These are phyloP conservation scores for Solanum virginianum DNA, from an alignment of 257 asterid genomes.

Conservation along the genomic window DNA sequence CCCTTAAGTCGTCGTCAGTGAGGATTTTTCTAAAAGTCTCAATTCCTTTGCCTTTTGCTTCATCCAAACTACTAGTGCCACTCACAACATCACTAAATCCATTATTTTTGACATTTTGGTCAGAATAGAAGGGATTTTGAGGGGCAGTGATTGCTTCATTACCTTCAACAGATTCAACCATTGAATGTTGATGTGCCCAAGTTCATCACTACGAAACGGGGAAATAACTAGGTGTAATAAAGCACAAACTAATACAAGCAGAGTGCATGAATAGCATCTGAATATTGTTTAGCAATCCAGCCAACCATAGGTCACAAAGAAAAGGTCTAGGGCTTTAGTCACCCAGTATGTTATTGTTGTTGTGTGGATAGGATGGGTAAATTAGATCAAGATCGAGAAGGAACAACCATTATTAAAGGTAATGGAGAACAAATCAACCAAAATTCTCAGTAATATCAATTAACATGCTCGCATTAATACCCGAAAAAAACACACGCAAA, in stretches of 20 bases:
- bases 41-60: constrained; percentile 6
- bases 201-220: constrained; percentile 17
- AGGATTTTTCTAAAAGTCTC: constrained; percentile 3
- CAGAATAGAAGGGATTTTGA: not conserved
- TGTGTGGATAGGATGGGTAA: not conserved
- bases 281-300: not conserved
- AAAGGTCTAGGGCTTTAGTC: not conserved
- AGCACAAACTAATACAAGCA: too few species aligned
- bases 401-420: constrained; percentile 43
- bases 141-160: constrained; percentile 13
- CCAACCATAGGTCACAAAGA: not conserved
- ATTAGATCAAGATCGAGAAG: constrained; percentile 58
- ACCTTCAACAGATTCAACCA: constrained; percentile 19
- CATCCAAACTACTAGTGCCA: constrained; percentile 4
- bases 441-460: not conserved
- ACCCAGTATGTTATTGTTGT: too few species aligned
- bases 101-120: not conserved
- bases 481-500: not conserved
- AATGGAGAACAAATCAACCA: not conserved
- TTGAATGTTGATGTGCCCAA: constrained; percentile 20
- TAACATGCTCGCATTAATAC: not conserved
- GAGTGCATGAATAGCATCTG: not conserved
- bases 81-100: not conserved
- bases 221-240: not conserved
- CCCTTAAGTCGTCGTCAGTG: constrained; percentile 27